Evolutionary conservation across 495 filamentous ascomycete genomes (phyloP), one percentile per base, ranked within the genome.

Genomic region (Penicillium maclennaniae): DNA sequence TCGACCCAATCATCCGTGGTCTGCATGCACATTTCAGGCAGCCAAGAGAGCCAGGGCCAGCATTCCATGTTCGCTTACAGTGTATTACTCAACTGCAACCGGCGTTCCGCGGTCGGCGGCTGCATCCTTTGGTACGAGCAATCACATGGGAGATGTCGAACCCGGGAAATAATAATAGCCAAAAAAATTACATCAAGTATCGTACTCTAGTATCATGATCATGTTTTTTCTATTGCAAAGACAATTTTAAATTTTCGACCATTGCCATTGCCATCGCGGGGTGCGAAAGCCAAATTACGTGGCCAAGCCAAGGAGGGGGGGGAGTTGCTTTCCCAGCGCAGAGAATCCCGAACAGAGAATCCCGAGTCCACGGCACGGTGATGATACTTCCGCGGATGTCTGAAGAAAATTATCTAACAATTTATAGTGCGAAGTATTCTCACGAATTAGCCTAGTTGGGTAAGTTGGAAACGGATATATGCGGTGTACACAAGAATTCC

Each of bases 11-110:
- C 42, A 45, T 51, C 37, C 34, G 43, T 57, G 45, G 26, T 51
- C 49, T 45, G 56, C 51, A 53, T 45, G 55, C 49, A 39, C 50
- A 17, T 38, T 54, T 59, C 55, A 59, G 56, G 56, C 56, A 59
- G 56, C 56, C 51, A 59, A 51, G 50, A 34, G 1, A 16, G 4
- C n/a, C 38, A 40, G 31, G 9, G 10, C 31, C 31, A 14, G 31
- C 31, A 34, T 34, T 40, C 38, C 38, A 40, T 16, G 38, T 16
- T 40, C 16, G 38, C 38, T 40, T 40, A 16, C 10, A 40, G 38
- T 2, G 7, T 20, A 49, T 34, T 23, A 43, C 38, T 51, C 39
- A 34, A 19, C 49, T 52, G 49, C 49, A 52, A 52, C 37, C 49
- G 43, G 49, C 49, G 27, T 41, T 37, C 52, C 52, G 46, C 52